A percentile compares a stretch with the other conserved stretches of the same genome.
Conservation (phyloP, 179 eudicot genomes). For the Nepenthes alata region DNA sequence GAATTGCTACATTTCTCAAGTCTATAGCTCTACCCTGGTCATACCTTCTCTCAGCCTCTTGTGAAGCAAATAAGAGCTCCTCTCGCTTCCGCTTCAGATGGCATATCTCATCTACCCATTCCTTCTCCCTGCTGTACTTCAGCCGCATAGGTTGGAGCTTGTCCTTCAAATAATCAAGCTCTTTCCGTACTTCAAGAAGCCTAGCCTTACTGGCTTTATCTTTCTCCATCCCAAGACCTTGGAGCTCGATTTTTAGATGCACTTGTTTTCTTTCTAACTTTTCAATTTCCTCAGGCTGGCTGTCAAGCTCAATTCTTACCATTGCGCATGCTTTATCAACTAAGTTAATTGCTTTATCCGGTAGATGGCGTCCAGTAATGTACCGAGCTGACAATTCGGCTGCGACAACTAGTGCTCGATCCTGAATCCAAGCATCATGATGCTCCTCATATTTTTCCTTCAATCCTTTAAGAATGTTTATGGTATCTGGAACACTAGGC, state of each 20-base stretch:
- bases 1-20: constrained; percentile 60
- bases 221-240: constrained; percentile 93
- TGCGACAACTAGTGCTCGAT: constrained; percentile 62
- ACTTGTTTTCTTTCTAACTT: constrained; percentile 76
- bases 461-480: constrained; percentile 63
- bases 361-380: no score
- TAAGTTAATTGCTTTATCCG: constrained; percentile 76
- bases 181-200: constrained; percentile 61
- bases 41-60: no score
- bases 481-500: constrained; percentile 63
- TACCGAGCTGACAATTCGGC: constrained; percentile 68
- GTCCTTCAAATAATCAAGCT: constrained; percentile 70
- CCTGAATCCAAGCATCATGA: constrained; percentile 73
- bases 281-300: no score
- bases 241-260: constrained; percentile 70
- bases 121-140: constrained; percentile 72
- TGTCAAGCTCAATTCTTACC: constrained; percentile 84
- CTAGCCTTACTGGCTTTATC: no score
- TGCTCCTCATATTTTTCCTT: constrained; percentile 85
- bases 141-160: constrained; percentile 69
- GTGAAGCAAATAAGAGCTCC: constrained; percentile 44
- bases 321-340: constrained; percentile 92
- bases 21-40: constrained; percentile 76
- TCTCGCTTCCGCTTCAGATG: constrained; percentile 56
- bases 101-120: constrained; percentile 65